These are phyloP conservation scores for Mucor velutinosus DNA, from an alignment of 371 early-diverging fungal species.

Conservation along the genomic window DNA sequence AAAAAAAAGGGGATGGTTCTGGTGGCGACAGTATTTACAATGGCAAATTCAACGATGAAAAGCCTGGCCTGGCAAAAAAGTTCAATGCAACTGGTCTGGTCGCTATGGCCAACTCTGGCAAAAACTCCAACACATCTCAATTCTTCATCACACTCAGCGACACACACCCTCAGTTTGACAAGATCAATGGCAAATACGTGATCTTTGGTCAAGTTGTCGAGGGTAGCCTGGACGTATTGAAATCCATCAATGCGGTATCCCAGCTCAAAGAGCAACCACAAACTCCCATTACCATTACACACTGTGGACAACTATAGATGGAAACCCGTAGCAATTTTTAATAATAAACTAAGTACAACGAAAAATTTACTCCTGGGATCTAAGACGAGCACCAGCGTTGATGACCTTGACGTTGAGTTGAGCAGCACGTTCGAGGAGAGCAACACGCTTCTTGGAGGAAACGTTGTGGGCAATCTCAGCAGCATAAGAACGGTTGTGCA, in stretches of 20 bases:
- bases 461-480: slow-evolving; percentile 99
- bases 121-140: slow-evolving; percentile 85
- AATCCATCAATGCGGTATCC: slow-evolving; percentile 47
- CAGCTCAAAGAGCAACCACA: slow-evolving; percentile 42
- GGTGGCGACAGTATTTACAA: slow-evolving; percentile 77
- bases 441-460: slow-evolving; percentile 96
- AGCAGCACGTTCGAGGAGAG: slow-evolving; percentile 96
- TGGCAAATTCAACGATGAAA: slow-evolving; percentile 74
- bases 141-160: slow-evolving; percentile 73
- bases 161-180: slow-evolving; percentile 46
- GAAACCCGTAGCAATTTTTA: not conserved
- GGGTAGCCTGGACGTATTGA: slow-evolving; percentile 49
- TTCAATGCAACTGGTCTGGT: slow-evolving; percentile 57
- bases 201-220: slow-evolving; percentile 76
- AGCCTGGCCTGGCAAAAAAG: slow-evolving; percentile 55
- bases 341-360: not conserved
- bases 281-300: slow-evolving; percentile 38
- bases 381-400: slow-evolving; percentile 96
- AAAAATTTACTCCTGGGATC: slow-evolving; percentile 85
- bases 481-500: slow-evolving; percentile 99
- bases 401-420: slow-evolving; percentile 97
- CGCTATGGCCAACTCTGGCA: slow-evolving; percentile 84
- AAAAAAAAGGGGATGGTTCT: slow-evolving; percentile 63
- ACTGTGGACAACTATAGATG: slow-evolving; percentile 32
- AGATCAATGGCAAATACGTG: slow-evolving; percentile 77